These are phyloP conservation scores for Dothistroma septosporum DNA, from an alignment of 2,329 filamentous ascomycete species.

Conservation along the genomic window DNA sequence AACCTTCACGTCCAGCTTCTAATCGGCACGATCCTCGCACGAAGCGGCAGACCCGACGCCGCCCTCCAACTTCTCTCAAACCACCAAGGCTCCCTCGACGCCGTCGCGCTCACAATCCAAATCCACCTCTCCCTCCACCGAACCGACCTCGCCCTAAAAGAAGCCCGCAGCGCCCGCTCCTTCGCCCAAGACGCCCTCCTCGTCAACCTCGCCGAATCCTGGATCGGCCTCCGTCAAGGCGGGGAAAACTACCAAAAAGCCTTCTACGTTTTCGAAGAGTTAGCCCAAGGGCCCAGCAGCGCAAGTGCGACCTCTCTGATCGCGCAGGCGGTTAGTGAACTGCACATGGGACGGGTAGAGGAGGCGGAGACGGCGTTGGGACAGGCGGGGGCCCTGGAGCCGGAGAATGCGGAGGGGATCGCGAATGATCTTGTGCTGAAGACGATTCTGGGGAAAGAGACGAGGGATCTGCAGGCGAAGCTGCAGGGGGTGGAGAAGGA, in stretches of 20 bases:
- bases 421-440: constrained; percentile 80
- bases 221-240: constrained; percentile 87
- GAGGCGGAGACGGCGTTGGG: constrained; percentile 85
- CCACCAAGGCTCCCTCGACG: constrained; percentile 76
- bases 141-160: constrained; percentile 83
- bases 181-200: constrained; percentile 95
- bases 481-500: constrained; percentile 57
- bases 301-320: constrained; percentile 72
- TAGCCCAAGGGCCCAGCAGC: constrained; percentile 80
- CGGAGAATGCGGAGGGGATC: constrained; percentile 67
- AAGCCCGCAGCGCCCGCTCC: constrained; percentile 77
- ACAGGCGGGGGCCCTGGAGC: constrained; percentile 71
- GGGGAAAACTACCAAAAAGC: constrained; percentile 94
- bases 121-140: constrained; percentile 91
- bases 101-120: constrained; percentile 82
- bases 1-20: constrained; percentile 78
- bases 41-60: constrained; percentile 76
- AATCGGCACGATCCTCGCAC: constrained; percentile 75
- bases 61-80: constrained; percentile 73
- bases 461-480: constrained; percentile 52
- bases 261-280: constrained; percentile 96
- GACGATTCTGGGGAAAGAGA: constrained; percentile 69
- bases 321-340: constrained; percentile 83
- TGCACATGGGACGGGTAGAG: constrained; percentile 82
- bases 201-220: constrained; percentile 91